Evolutionary conservation across 1,284 basidiomycete species (phyloP).

Genomic region (Calocybe gambosa): DNA sequence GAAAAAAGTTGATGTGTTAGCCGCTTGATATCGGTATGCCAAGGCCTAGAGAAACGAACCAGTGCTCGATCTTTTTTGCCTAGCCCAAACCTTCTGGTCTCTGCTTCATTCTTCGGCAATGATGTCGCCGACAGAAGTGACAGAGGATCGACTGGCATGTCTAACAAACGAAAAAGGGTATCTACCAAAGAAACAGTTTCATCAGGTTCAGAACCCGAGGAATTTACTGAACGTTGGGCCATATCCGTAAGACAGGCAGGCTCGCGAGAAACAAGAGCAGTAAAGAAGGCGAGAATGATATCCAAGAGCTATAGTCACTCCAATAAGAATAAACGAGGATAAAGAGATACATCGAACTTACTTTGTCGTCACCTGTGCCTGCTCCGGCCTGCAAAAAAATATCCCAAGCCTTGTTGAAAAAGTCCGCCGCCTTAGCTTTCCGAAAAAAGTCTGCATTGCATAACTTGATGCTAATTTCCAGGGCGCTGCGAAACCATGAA

Average conservation of each 20-base stretch:
- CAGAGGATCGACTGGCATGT: constrained; percentile 38
- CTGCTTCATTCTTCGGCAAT: constrained; percentile 21
- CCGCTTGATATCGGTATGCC: too few species aligned
- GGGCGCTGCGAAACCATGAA: constrained; percentile 39
- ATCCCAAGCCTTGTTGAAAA: constrained; percentile 61
- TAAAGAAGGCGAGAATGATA: constrained; percentile 50
- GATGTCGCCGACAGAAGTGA: constrained; percentile 24
- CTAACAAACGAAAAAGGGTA: constrained; percentile 39
- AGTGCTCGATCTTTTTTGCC: constrained; percentile 41
- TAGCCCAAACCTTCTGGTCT: constrained; percentile 39
- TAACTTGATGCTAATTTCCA: constrained; percentile 68
- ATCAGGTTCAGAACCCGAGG: constrained; percentile 1
- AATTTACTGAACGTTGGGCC: constrained; percentile 27
- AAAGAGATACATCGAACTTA: constrained; percentile 17
- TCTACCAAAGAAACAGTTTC: constrained; percentile 21
- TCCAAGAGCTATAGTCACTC: constrained; percentile 47
- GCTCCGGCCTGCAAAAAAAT: constrained; percentile 52
- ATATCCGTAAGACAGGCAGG: constrained; percentile 46
- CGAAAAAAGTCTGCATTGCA: constrained; percentile 68
- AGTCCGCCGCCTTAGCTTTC: constrained; percentile 69
- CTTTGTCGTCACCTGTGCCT: constrained; percentile 53
- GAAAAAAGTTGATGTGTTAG: constrained; percentile 1
- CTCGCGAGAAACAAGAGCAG: constrained; percentile 53
- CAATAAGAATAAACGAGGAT: constrained; percentile 10
- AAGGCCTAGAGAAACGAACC: constrained; percentile 35